Percentiles rank a stretch among this genome's conserved stretches.
Evolutionary conservation across 2,329 filamentous ascomycete genomes (phyloP).

Genomic region (Botryotinia globosa): DNA sequence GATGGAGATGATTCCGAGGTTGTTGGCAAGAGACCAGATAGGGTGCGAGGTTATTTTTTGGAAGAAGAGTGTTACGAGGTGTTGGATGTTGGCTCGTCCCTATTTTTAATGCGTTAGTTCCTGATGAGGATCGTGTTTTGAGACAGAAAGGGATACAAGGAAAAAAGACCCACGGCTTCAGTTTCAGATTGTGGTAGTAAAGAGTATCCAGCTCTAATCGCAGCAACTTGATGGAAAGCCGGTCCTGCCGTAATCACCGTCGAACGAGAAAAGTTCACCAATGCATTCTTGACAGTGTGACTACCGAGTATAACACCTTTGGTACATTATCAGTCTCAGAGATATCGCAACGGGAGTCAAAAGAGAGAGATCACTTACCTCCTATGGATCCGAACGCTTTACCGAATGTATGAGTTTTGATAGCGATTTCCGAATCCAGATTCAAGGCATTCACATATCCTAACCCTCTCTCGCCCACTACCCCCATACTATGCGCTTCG

Average conservation of each 20-base stretch:
- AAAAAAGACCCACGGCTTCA: background rate
- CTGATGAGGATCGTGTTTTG: too few species aligned
- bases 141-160: background rate
- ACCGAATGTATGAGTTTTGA: background rate
- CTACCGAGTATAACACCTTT: background rate
- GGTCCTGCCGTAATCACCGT: background rate
- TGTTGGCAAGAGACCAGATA: background rate
- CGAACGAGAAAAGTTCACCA: background rate
- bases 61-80: background rate
- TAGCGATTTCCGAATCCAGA: background rate
- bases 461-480: background rate
- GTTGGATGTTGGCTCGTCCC: background rate
- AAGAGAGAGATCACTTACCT: background rate
- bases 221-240: conserved; percentile 1
- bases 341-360: background rate
- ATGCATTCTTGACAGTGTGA: background rate
- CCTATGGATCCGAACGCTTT: conserved; percentile 2
- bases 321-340: background rate
- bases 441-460: background rate
- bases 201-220: background rate
- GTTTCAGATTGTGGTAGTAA: background rate
- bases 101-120: background rate
- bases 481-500: background rate
- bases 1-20: background rate
- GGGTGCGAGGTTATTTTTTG: background rate